A percentile compares a stretch with the other conserved stretches of the same genome.
These are phyloP conservation scores for Argentina anserina DNA, from an alignment of 306 rosid species.

Conservation along the genomic window DNA sequence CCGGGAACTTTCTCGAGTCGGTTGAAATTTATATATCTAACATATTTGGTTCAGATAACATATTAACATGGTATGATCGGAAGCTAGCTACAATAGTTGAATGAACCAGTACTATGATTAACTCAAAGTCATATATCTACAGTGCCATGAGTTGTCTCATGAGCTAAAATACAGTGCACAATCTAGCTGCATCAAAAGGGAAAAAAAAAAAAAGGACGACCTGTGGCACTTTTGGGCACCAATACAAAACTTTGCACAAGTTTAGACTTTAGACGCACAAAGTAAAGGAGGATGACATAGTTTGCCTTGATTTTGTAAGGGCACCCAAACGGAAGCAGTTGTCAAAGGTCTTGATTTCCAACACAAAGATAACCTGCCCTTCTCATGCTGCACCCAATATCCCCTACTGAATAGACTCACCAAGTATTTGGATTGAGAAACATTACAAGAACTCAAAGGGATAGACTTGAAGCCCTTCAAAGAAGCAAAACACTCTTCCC, in stretches of 20 bases:
- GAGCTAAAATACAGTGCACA: not conserved
- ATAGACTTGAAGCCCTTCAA: constrained; percentile 9
- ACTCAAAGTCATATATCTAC: not conserved
- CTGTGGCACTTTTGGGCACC: not conserved
- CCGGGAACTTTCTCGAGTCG: no score
- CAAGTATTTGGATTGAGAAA: not conserved
- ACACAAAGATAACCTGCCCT: not conserved
- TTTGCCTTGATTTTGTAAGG: not conserved
- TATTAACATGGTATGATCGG: not conserved
- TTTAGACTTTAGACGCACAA: not conserved
- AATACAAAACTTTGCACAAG: not conserved
- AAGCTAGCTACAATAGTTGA: not conserved
- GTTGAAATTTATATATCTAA: no score
- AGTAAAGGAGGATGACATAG: not conserved
- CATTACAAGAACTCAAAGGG: not conserved
- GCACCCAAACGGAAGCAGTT: not conserved
- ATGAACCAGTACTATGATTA: not conserved
- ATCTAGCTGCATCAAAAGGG: no score
- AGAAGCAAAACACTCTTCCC: constrained; percentile 39
- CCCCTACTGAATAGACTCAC: not conserved
- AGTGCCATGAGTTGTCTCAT: not conserved
- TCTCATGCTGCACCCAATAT: not conserved
- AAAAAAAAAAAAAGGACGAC: no score
- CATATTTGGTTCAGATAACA: no score
- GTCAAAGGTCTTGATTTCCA: not conserved